Evolutionary conservation across 495 filamentous ascomycete species (phyloP), one percentile per base, ranked within the genome.

Genomic region (Annulohypoxylon moriforme): DNA sequence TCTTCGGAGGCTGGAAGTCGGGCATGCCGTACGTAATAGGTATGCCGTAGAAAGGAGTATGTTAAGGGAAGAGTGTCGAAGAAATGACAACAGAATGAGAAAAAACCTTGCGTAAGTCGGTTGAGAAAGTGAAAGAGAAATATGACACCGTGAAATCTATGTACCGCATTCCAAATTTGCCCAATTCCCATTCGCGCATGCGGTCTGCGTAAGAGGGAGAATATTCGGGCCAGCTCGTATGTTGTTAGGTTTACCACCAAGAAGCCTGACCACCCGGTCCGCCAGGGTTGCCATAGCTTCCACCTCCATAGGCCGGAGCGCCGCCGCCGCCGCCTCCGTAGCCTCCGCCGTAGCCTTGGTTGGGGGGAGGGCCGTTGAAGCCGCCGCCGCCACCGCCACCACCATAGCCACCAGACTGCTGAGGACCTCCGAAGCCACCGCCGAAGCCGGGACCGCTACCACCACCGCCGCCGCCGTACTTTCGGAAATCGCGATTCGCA

Each of bases 401-500:
- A 49, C 79, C 79, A 56, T 80, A 81, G 46, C 72, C 70, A 18
- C 72, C 66, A 66, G 78, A 78, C 60, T 79, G 76, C 58, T 64
- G 75, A 38, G 76, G 75, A 40, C 81, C 85, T 55, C 86, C 85
- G 60, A 85, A 85, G 61, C 85, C 84, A 70, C 87, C 84, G 7
- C 75, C 73, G 47, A 52, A 65, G 36, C 67, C 60, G 8, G 50
- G 34, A 24, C 85, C 59, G 31, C 81, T 81, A 70, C 81, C 82
- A 69, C 85, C 86, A 46, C 85, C 83, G 62, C 83, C 80, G 69
- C 90, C 89, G 36, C 86, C 88, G 62, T 86, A 88, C 80, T 94
- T 94, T 82, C 96, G 93, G 84, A 97, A 91, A 80, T 98, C 96
- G 79, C 94, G 93, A 78, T 92, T 96, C 71, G 85, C 83, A 67